These are phyloP conservation scores for Dicorynia guianensis DNA, from an alignment of 306 rosid species.

Conservation along the genomic window DNA sequence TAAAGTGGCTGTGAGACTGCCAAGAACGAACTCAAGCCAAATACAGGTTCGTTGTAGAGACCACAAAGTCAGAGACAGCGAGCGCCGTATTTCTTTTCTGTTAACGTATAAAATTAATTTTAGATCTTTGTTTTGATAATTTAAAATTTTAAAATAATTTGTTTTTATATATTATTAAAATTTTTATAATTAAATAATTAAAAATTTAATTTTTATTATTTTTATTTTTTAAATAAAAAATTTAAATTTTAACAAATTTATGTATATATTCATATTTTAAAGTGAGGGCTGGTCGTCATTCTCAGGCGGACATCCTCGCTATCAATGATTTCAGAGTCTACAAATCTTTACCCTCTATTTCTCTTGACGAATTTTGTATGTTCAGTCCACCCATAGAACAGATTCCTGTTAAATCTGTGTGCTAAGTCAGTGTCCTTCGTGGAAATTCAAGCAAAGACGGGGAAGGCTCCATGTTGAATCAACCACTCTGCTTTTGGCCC, in stretches of 20 bases:
- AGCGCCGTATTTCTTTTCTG: not conserved
- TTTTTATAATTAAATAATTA: no score
- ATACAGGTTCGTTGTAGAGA: constrained; percentile 3
- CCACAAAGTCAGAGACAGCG: constrained; percentile 20
- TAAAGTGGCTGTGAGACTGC: constrained; percentile 14
- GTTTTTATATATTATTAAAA: no score
- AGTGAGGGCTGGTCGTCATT: constrained; percentile 55
- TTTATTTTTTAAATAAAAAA: no score
- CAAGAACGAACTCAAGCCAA: constrained; percentile 33
- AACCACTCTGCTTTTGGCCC: constrained; percentile 25
- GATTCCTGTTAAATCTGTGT: constrained; percentile 15
- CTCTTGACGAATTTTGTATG: not conserved
- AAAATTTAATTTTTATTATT: no score
- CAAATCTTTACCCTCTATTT: constrained; percentile 30
- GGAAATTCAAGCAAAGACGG: constrained; percentile 27
- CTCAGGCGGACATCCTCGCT: constrained; percentile 53
- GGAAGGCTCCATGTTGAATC: constrained; percentile 16
- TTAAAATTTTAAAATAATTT: no score
- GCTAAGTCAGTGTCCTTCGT: not conserved
- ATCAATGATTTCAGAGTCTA: constrained; percentile 12
- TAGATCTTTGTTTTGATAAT: no score
- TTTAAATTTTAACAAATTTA: no score
- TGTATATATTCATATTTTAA: no score
- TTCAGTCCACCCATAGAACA: not conserved
- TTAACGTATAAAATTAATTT: no score